Percentiles rank a stretch among this genome's conserved stretches.
These are phyloP conservation scores for Amylostereum areolatum DNA, from an alignment of 1,284 basidiomycete species.

Conservation along the genomic window DNA sequence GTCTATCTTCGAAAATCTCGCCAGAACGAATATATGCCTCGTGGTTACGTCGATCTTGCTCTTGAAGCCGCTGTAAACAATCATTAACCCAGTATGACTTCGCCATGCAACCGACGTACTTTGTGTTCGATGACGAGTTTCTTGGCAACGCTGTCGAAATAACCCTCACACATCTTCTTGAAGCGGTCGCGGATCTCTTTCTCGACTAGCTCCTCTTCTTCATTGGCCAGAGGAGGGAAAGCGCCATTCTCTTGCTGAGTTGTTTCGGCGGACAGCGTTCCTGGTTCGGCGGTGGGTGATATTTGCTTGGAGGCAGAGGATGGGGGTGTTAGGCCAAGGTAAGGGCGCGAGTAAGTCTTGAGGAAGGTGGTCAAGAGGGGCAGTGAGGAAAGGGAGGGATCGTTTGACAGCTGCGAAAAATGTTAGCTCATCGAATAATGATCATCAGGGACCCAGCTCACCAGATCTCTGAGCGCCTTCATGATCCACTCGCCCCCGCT, in stretches of 20 bases:
- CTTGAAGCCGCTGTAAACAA: conserved; percentile 74
- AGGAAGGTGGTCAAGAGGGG: conserved; percentile 82
- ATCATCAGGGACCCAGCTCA: conserved; percentile 31
- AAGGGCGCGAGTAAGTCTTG: conserved; percentile 78
- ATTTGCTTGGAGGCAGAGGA: conserved; percentile 48
- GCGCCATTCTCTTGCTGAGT: conserved; percentile 30
- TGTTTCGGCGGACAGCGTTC: conserved; percentile 41
- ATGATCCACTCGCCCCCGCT: conserved; percentile 86
- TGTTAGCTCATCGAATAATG: conserved; percentile 4
- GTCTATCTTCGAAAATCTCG: conserved; percentile 98
- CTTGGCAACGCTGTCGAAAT: conserved; percentile 89
- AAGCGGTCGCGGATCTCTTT: conserved; percentile 84
- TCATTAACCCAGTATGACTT: neutral
- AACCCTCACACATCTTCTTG: conserved; percentile 88
- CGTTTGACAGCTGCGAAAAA: conserved; percentile 69
- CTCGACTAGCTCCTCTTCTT: conserved; percentile 74
- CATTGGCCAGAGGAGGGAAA: conserved; percentile 38
- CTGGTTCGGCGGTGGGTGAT: conserved; percentile 44
- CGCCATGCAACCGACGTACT: conserved; percentile 37
- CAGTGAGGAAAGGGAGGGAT: conserved; percentile 79
- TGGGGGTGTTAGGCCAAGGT: conserved; percentile 64
- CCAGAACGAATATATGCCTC: conserved; percentile 98
- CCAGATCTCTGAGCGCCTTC: conserved; percentile 77
- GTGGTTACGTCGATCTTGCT: conserved; percentile 93
- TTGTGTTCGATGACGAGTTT: conserved; percentile 89